Evolutionary conservation across 2,329 filamentous ascomycete genomes (phyloP), one percentile per base, ranked within the genome.

Genomic region (Onygenales sp.): DNA sequence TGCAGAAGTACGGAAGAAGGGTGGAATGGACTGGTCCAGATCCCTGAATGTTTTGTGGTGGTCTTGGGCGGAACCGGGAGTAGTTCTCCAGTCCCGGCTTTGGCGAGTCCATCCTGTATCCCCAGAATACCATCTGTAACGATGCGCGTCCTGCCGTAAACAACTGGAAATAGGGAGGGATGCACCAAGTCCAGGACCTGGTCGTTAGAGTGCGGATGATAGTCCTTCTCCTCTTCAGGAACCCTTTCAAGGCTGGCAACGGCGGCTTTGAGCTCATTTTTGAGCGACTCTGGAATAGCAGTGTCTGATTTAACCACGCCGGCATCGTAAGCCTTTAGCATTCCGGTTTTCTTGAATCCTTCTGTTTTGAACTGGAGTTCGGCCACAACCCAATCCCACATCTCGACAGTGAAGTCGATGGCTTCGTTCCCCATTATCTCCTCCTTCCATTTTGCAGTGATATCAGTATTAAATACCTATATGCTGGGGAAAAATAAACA

Each of bases 141-240:
- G 10, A 66, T 56, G 2, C 56, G 57, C 11, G 57, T 65, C 4
- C 52, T 54, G 2, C 65, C 65, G 52, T 66, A 70, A 6, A 70
- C 52, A 2, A 71, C 51, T 0, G 68, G 67, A 49, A 65, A 71
- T 4, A 70, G 57, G 0, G 83, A 87, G 0, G 84, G 84, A 56
- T 87, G 79, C 1, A 87, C 77, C 0, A 87, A 67, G 61, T 87
- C 77, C 1, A 85, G 74, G 0, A 87, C 83, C 54, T 77, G 77
- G 0, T 70, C 65, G 34, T 81, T 69, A 0, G 78, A 81, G 2
- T 75, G 70, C 0, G 83, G 83, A 63, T 86, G 83, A 74, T 81
- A 87, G 63, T 87, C 83, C 59, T 80, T 80, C 36, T 70, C 49
- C 0, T 67, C 49, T 4, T 79, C 77, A 0, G 77, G 77, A 0